Conservation (phyloP, 2,329 filamentous ascomycete genomes). For the Coniochaeta hoffmannii region DNA sequence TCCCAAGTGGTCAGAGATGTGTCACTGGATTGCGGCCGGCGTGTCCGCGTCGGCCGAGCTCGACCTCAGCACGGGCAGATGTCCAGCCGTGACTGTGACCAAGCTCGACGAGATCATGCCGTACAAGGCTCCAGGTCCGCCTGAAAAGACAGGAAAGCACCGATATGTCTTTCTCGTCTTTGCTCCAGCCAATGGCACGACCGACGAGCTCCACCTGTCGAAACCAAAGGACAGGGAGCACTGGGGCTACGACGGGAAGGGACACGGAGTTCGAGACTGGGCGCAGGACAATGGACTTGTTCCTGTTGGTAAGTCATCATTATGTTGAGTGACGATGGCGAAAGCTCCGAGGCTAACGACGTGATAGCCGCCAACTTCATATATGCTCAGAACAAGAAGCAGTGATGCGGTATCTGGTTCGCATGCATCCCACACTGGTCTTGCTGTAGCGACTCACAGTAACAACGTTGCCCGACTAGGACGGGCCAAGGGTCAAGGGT, state of each 20-base stretch:
- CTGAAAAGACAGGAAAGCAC: constrained; percentile 32
- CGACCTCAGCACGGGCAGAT: background rate
- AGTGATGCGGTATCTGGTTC: constrained; percentile 15
- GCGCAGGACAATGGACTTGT: constrained; percentile 30
- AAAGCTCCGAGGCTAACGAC: background rate
- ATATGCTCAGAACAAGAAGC: constrained; percentile 29
- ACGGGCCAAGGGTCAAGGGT: no score
- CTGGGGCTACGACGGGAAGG: constrained; percentile 28
- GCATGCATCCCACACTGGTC: background rate
- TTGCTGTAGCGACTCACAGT: no score
- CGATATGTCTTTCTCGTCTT: constrained; percentile 35
- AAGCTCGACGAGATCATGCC: constrained; percentile 27
- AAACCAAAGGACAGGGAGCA: constrained; percentile 29
- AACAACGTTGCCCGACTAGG: no score
- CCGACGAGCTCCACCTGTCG: constrained; percentile 22
- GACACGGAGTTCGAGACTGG: constrained; percentile 31
- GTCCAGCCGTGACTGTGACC: constrained; percentile 11
- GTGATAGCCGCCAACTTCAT: constrained; percentile 31
- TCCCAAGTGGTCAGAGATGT: constrained; percentile 37
- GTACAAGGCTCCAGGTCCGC: constrained; percentile 34
- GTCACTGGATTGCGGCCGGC: constrained; percentile 35
- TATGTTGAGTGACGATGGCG: background rate
- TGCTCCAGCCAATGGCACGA: constrained; percentile 29
- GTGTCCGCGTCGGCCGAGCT: constrained; percentile 11
- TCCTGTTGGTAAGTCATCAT: constrained; percentile 29